Conservation (phyloP, 441 rosid species). For the Populus trichocarpa region DNA sequence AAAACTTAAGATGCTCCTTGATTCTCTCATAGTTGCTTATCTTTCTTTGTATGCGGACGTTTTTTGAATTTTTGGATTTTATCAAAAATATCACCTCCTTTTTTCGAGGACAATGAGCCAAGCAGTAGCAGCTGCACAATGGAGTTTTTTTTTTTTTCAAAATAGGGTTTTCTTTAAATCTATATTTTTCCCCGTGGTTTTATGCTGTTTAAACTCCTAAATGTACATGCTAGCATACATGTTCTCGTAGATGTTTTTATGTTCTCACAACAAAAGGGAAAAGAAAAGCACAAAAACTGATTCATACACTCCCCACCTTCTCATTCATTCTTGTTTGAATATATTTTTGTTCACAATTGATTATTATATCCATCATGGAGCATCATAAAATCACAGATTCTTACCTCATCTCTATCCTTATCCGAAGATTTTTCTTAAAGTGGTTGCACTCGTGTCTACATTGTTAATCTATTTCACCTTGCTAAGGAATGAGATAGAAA, state of each 20-base stretch:
- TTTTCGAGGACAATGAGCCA: neutral
- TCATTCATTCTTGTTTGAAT: neutral
- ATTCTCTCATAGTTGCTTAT: neutral
- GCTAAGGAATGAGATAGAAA: neutral
- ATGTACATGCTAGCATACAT: neutral
- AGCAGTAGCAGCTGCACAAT: neutral
- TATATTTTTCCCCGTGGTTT: neutral
- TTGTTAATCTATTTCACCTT: neutral
- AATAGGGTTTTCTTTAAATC: neutral
- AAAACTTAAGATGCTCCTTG: neutral
- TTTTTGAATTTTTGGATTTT: neutral
- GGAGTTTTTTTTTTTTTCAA: neutral
- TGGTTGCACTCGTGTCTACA: neutral
- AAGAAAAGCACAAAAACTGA: neutral
- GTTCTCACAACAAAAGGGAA: neutral
- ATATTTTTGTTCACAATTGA: neutral
- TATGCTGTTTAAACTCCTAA: neutral
- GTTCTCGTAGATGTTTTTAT: neutral
- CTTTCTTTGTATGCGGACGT: neutral
- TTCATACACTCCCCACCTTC: neutral
- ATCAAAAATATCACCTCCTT: neutral
- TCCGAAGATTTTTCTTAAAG: neutral
- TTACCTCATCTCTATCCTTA: neutral
- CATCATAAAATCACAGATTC: neutral
- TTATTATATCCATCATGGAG: neutral